Conservation (phyloP, 331 rosid genomes). For the Cydonia oblonga region DNA sequence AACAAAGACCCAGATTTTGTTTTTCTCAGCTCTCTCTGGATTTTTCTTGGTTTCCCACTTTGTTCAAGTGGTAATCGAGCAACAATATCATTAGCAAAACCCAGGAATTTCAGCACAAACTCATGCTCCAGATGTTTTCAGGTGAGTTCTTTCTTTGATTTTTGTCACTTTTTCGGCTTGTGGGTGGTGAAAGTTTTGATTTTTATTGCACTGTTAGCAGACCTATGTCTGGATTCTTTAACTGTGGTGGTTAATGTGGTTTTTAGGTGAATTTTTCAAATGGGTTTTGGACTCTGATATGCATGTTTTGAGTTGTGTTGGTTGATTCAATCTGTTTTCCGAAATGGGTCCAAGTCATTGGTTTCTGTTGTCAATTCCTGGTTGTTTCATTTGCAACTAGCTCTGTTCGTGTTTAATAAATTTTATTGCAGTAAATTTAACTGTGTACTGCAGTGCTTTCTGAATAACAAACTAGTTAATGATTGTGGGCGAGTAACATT, state of each 20-base stretch:
- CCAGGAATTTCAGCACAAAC: slow-evolving; percentile 28
- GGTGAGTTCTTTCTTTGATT: slow-evolving; percentile 22
- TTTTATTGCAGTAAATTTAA: neutral
- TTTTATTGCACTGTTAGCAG: neutral
- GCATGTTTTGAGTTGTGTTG: no score
- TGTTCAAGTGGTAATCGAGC: neutral
- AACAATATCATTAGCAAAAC: slow-evolving; percentile 10
- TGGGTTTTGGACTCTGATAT: no score
- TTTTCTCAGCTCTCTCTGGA: neutral
- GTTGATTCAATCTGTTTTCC: no score
- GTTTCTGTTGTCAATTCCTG: neutral
- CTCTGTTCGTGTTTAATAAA: neutral
- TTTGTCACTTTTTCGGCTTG: neutral
- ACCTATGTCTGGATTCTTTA: no score
- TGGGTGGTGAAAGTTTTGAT: neutral
- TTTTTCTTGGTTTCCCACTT: neutral
- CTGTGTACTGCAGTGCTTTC: no score
- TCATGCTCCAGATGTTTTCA: slow-evolving; percentile 24
- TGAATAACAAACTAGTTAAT: no score
- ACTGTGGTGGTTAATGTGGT: no score
- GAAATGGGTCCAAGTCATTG: neutral
- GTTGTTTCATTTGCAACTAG: neutral
- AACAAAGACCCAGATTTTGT: neutral
- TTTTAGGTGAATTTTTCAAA: no score
- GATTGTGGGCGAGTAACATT: neutral